Evolutionary conservation across 176 grass and related monocot species (phyloP).

Genomic region (Tuctoria greenei): DNA sequence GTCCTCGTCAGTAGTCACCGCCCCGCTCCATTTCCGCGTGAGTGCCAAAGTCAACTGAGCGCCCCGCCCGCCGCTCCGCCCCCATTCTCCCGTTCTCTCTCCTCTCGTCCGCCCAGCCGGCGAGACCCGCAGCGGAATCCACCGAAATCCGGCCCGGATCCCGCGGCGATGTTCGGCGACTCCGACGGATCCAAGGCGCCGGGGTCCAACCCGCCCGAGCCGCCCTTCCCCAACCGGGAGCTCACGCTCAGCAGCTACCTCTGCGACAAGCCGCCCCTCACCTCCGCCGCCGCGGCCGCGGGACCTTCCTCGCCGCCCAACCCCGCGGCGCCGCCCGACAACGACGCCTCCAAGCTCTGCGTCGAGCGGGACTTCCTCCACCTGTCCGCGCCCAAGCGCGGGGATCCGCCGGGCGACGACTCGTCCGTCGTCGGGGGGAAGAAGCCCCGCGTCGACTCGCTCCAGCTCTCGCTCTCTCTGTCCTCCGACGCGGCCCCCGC

Average conservation of each 20-base stretch:
- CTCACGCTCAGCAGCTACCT: constrained; percentile 76
- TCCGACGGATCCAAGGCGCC: constrained; percentile 66
- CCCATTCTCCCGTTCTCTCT: background rate
- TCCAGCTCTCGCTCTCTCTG: constrained; percentile 84
- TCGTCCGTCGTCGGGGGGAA: constrained; percentile 63
- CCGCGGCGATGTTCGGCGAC: constrained; percentile 48
- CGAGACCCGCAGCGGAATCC: background rate
- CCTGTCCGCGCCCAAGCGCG: constrained; percentile 64
- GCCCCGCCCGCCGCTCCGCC: background rate
- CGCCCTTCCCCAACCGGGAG: constrained; percentile 59
- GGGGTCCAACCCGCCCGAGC: constrained; percentile 16
- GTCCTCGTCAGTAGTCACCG: background rate
- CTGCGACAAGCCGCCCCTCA: constrained; percentile 57
- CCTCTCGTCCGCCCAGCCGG: background rate
- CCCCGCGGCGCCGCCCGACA: background rate
- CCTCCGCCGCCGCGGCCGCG: constrained; percentile 5
- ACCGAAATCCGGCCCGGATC: constrained; percentile 21
- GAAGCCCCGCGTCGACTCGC: constrained; percentile 67
- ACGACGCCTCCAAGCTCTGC: constrained; percentile 36
- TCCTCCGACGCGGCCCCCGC: constrained; percentile 38
- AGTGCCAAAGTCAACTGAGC: constrained; percentile 37
- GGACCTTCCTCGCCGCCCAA: constrained; percentile 43
- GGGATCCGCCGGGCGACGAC: constrained; percentile 55
- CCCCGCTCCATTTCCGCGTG: constrained; percentile 47
- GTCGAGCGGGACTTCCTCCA: constrained; percentile 74